Conservation (phyloP, 495 filamentous ascomycete species). For the Penicillium paxilli region DNA sequence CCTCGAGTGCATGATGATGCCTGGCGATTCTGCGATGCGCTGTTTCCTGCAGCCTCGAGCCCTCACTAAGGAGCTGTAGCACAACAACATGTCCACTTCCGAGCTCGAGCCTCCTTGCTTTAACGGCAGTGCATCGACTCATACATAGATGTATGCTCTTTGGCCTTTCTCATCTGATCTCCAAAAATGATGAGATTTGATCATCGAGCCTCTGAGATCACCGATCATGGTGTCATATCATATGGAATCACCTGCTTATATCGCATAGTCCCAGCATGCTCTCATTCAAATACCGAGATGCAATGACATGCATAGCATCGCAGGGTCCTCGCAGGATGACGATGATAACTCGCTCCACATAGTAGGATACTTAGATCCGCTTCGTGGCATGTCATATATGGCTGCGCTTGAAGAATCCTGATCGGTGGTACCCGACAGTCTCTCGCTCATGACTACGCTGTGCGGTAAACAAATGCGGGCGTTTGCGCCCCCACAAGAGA, state of each 20-base stretch:
- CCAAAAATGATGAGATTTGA: neutral
- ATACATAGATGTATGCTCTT: no score
- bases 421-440: neutral
- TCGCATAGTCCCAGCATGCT: neutral
- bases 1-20: neutral
- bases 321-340: neutral
- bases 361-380: neutral
- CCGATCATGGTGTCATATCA: neutral
- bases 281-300: neutral
- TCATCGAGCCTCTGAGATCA: neutral
- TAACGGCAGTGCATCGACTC: neutral
- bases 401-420: slow-evolving; percentile 6
- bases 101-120: slow-evolving; percentile 6
- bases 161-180: neutral
- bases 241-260: neutral
- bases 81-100: neutral
- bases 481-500: neutral
- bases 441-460: neutral
- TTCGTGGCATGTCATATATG: neutral
- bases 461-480: neutral
- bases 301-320: neutral
- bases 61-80: neutral
- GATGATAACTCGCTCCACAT: neutral
- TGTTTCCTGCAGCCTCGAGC: neutral
- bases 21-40: slow-evolving; percentile 1